These are phyloP conservation scores for Skeletonema menzelii DNA, from an alignment of 108 stramenopile genomes.

Conservation along the genomic window DNA sequence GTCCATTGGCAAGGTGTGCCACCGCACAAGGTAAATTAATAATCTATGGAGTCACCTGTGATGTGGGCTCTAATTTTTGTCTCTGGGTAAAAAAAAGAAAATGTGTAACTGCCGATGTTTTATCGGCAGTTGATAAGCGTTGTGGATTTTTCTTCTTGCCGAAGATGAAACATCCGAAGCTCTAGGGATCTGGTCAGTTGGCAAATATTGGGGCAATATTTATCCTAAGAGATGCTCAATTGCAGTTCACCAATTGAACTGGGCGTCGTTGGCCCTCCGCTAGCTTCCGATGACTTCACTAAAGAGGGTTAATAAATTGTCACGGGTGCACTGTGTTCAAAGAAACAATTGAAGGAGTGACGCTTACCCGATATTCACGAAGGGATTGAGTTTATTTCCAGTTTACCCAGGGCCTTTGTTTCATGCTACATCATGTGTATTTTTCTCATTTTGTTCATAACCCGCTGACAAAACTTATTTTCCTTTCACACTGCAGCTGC, in stretches of 20 bases:
- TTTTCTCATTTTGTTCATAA: neutral
- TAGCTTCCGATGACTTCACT: neutral
- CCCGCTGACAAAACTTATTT: neutral
- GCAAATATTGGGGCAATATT: neutral
- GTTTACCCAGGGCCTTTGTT: neutral
- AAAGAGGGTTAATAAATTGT: neutral
- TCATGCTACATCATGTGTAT: neutral
- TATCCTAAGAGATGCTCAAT: neutral
- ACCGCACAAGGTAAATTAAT: constrained; percentile 24
- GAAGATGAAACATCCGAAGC: neutral
- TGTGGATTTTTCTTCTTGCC: neutral
- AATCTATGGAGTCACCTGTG: no score
- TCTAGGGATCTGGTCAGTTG: neutral
- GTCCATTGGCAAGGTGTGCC: constrained; percentile 38
- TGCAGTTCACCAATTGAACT: no score
- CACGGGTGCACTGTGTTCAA: neutral
- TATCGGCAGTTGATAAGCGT: neutral
- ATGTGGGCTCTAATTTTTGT: neutral
- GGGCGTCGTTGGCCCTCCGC: neutral
- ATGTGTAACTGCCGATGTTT: neutral
- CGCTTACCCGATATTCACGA: neutral
- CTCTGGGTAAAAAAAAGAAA: neutral
- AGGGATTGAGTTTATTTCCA: neutral
- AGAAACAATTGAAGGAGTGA: neutral
- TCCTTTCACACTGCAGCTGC: neutral